phyloP scores from a whole-genome alignment of 495 filamentous ascomycete species.

The Hypoxylon subgilvum region DNA sequence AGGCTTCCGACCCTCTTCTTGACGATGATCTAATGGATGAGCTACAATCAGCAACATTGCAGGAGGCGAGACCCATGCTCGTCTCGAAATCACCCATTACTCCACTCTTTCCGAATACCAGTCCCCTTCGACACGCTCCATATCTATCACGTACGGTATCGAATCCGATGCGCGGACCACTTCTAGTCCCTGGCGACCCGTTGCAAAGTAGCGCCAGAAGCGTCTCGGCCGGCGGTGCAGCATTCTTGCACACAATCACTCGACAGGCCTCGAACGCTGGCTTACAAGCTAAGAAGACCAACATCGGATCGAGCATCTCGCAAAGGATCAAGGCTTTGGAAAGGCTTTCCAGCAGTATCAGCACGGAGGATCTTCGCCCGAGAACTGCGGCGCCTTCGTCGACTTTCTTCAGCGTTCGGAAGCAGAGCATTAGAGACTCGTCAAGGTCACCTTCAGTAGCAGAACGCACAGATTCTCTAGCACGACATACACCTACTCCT shows the following conservation, averaged over 20 bases:
- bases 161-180: constrained; percentile 54
- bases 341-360: constrained; percentile 61
- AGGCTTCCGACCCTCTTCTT: constrained; percentile 65
- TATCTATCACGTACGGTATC: constrained; percentile 51
- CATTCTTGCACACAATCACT: constrained; percentile 55
- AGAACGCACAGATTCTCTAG: constrained; percentile 50
- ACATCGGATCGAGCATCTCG: constrained; percentile 85
- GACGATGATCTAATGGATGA: constrained; percentile 92
- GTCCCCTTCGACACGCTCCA: constrained; percentile 42
- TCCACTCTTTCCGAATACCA: constrained; percentile 61
- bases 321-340: constrained; percentile 88
- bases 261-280: constrained; percentile 50
- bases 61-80: constrained; percentile 82
- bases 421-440: constrained; percentile 47
- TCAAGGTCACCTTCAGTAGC: constrained; percentile 55
- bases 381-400: constrained; percentile 45
- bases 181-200: constrained; percentile 48
- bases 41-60: constrained; percentile 77
- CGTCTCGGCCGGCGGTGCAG: constrained; percentile 52
- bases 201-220: constrained; percentile 50
- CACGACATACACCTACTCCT: constrained; percentile 45
- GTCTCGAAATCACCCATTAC: constrained; percentile 86
- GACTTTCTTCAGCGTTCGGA: constrained; percentile 62
- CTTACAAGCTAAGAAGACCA: constrained; percentile 71
- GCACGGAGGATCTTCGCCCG: constrained; percentile 46